Evolutionary conservation across 768 basidiomycete genomes (phyloP).

Genomic region (Russula sp.): DNA sequence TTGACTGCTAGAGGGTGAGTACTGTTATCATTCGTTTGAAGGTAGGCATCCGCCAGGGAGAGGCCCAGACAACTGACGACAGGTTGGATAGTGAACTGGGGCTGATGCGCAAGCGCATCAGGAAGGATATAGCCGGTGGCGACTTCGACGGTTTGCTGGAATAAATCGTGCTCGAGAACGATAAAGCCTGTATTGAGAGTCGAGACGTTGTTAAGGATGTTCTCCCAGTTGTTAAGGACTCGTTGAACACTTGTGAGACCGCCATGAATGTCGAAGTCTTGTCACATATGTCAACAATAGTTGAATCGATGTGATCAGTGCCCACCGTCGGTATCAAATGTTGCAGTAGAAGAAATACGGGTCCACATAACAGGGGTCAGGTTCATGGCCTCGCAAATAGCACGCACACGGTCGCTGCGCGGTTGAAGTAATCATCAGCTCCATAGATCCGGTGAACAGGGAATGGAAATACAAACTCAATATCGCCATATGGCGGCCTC

Average conservation of each 20-base stretch:
- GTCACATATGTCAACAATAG: conserved; percentile 9
- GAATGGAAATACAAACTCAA: conserved; percentile 44
- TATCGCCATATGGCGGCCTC: conserved; percentile 79
- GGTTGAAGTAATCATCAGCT: conserved; percentile 14
- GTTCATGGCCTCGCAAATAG: conserved; percentile 77
- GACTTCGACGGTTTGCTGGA: conserved; percentile 77
- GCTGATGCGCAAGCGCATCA: conserved; percentile 62
- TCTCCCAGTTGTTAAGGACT: conserved; percentile 66
- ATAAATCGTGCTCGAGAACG: conserved; percentile 82
- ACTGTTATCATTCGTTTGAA: conserved; percentile 74
- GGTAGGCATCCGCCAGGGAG: conserved; percentile 58
- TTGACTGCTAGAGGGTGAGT: conserved; percentile 46
- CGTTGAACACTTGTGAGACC: conserved; percentile 51
- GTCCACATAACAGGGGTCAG: conserved; percentile 84
- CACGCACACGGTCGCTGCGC: conserved; percentile 78
- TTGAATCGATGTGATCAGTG: conserved; percentile 5
- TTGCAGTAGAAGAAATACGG: conserved; percentile 48
- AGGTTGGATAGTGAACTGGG: conserved; percentile 61
- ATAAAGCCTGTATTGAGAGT: conserved; percentile 73
- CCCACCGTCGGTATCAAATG: conserved; percentile 67
- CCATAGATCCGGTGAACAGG: background rate
- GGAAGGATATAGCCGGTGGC: conserved; percentile 85
- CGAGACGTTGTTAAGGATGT: conserved; percentile 59
- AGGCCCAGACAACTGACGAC: conserved; percentile 64
- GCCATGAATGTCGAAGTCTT: conserved; percentile 77